Evolutionary conservation across 2,329 filamentous ascomycete species (phyloP).

Genomic region (Chaetoscypha palmicola): DNA sequence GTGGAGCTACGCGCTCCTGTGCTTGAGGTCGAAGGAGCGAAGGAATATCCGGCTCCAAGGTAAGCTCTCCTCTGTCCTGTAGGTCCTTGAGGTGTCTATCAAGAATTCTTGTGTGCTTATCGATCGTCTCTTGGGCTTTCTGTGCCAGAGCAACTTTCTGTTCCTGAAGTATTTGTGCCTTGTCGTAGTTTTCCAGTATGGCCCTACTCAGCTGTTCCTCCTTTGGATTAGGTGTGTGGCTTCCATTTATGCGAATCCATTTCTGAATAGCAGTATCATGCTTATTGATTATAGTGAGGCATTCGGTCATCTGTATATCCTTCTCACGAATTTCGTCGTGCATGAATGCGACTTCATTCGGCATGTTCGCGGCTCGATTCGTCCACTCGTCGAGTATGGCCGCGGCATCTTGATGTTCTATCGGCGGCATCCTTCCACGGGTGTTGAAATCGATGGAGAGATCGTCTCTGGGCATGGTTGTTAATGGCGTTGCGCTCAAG

Average conservation of each 20-base stretch:
- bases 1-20: conserved; percentile 37
- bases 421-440: conserved; percentile 47
- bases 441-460: conserved; percentile 60
- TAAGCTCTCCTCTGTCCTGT: conserved; percentile 49
- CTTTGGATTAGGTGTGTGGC: conserved; percentile 66
- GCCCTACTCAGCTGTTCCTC: conserved; percentile 61
- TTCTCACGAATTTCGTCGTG: conserved; percentile 79
- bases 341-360: conserved; percentile 74
- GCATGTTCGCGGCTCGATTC: conserved; percentile 67
- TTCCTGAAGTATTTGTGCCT: conserved; percentile 62
- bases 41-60: conserved; percentile 49
- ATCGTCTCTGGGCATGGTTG: conserved; percentile 67
- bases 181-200: conserved; percentile 61
- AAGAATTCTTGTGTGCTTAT: conserved; percentile 56
- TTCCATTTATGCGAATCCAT: conserved; percentile 71
- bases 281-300: conserved; percentile 60
- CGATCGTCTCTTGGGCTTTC: conserved; percentile 53
- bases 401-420: conserved; percentile 55
- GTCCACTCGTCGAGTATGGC: conserved; percentile 74
- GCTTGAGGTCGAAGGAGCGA: conserved; percentile 54
- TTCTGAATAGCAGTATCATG: conserved; percentile 72
- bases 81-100: conserved; percentile 57
- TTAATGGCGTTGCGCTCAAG: conserved; percentile 39
- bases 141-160: conserved; percentile 67
- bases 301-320: conserved; percentile 64